Evolutionary conservation across 2,329 filamentous ascomycete species (phyloP).

Genomic region (Madurella mycetomatis): DNA sequence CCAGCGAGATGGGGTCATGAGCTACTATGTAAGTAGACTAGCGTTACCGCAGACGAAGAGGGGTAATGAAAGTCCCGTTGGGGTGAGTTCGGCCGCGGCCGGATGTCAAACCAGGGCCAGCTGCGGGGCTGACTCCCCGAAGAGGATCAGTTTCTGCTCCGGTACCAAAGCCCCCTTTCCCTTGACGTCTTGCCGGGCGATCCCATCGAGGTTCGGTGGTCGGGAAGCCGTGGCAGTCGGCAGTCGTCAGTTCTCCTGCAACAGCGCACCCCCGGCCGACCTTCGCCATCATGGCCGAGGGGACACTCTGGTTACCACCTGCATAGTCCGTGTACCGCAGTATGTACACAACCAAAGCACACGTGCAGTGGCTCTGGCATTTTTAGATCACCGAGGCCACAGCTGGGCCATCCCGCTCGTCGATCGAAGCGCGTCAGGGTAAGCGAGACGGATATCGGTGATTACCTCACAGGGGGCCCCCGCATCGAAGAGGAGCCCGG

Average conservation of each 20-base stretch:
- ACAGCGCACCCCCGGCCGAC: background rate
- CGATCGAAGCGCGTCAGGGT: too few species aligned
- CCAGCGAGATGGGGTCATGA: background rate
- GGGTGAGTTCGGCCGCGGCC: background rate
- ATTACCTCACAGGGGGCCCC: too few species aligned
- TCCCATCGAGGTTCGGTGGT: background rate
- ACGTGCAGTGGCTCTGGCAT: too few species aligned
- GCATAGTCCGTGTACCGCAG: too few species aligned
- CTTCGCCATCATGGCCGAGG: too few species aligned
- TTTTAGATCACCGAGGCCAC: too few species aligned
- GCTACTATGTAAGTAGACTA: background rate
- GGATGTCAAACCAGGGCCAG: conserved; percentile 1
- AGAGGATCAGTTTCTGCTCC: background rate
- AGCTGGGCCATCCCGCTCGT: too few species aligned
- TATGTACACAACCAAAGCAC: too few species aligned
- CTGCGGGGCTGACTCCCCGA: conserved; percentile 2
- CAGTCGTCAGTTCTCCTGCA: conserved; percentile 5
- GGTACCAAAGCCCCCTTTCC: conserved; percentile 4
- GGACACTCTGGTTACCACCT: too few species aligned
- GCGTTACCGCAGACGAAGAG: background rate
- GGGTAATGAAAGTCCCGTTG: conserved; percentile 9
- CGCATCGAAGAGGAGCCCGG: background rate
- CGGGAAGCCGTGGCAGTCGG: conserved; percentile 10
- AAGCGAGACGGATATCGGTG: too few species aligned
- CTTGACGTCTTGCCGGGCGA: background rate